A percentile compares a stretch with the other conserved stretches of the same genome.
These are phyloP conservation scores for Aspergillus avenaceus DNA, from an alignment of 495 filamentous ascomycete genomes.

Conservation along the genomic window DNA sequence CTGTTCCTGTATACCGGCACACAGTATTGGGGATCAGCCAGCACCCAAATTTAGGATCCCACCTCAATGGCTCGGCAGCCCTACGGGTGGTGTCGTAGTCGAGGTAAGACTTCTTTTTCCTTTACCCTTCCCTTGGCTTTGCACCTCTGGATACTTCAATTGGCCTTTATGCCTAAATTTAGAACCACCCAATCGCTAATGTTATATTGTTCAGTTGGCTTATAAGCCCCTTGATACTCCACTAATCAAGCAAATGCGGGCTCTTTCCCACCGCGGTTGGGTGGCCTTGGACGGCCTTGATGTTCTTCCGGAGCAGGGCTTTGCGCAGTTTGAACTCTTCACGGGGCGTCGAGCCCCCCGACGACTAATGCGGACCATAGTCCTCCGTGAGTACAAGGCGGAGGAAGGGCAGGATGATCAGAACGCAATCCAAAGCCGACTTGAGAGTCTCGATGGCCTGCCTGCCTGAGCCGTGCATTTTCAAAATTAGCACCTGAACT, in stretches of 20 bases:
- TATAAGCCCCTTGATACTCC: constrained; percentile 72
- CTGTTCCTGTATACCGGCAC: constrained; percentile 68
- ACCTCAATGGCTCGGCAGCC: constrained; percentile 65
- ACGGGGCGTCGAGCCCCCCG: constrained; percentile 71
- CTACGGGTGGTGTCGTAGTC: constrained; percentile 73
- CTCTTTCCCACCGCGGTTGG: constrained; percentile 59
- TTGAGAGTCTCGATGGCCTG: constrained; percentile 37
- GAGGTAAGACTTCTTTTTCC: constrained; percentile 45
- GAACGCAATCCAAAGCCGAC: constrained; percentile 25
- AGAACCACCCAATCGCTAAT: too few relatives aligned
- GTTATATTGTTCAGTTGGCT: constrained; percentile 50
- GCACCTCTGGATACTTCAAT: constrained; percentile 1
- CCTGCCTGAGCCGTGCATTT: constrained; percentile 21
- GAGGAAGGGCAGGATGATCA: constrained; percentile 36
- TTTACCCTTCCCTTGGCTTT: background rate
- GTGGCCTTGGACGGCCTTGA: constrained; percentile 73
- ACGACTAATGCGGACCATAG: constrained; percentile 55
- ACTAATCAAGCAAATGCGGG: constrained; percentile 59
- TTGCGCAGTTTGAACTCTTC: constrained; percentile 78
- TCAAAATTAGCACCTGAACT: background rate
- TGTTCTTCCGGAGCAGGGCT: constrained; percentile 73
- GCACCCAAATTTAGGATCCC: constrained; percentile 69
- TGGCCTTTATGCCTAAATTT: too few relatives aligned
- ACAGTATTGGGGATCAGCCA: constrained; percentile 56
- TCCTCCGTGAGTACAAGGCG: constrained; percentile 36